Evolutionary conservation across 2,329 filamentous ascomycete genomes (phyloP), one percentile per base, ranked within the genome.

Genomic region (Paracoccidioides lutzii): DNA sequence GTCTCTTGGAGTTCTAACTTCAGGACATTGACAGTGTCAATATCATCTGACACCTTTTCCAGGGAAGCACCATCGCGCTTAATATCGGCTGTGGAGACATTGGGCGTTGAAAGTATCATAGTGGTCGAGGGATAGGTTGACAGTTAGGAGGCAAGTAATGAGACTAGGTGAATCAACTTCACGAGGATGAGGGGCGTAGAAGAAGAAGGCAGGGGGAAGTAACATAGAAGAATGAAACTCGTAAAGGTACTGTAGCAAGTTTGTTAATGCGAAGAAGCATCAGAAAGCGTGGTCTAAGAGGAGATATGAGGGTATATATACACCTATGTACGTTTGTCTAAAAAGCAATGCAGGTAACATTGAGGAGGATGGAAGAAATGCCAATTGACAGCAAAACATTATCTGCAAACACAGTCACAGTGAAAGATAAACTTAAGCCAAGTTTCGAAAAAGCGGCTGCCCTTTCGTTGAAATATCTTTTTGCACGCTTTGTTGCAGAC

Each of bases 11-110:
- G 64, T 48, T 73, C 68, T 51, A 75, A 75, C 61, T 78, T 78
- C 59, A 78, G 71, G 54, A 79, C 71, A 61, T 80, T 79, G 61
- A 79, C 76, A 33, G 73, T 68, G 62, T 79, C 76, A 57, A 80
- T 74, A 59, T 73, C 70, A 60, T 79, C 77, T 5, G 76, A 77
- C 12, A 75, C 75, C 3, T 72, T 73, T 62, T 80, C 77, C 15
- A 80, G 72, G 33, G 76, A 76, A 38, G 73, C 70, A 43, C 77
- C 77, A 65, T 79, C 75, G 55, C 70, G 72, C 61, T 74, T 69
- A 64, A 71, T 67, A 28, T 56, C 48, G 33, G 8, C 33, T 14
- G 49, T 9, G 37, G 32, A 14, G 22, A 32, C 38, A 12, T 52
- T 37, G 10, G 42, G 10, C 12, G 22, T 42, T 42, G 38, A 4